These are phyloP conservation scores for Yamadazyma scolyti DNA, from an alignment of 805 yeast genomes.

Conservation along the genomic window DNA sequence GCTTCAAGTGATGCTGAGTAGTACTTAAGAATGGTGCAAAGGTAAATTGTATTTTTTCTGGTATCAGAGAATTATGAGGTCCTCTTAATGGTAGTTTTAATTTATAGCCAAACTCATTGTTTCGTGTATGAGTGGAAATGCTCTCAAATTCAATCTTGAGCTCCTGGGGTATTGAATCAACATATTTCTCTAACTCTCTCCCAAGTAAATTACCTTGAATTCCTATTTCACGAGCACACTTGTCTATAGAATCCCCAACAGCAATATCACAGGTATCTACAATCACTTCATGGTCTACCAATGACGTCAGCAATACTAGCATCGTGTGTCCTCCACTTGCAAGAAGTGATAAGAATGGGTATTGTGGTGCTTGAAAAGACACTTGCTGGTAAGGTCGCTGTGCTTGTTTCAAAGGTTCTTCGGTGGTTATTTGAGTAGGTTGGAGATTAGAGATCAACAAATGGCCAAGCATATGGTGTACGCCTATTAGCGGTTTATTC, in stretches of 20 bases:
- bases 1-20: constrained; percentile 30
- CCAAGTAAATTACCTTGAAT: constrained; percentile 82
- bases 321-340: constrained; percentile 96
- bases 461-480: constrained; percentile 96
- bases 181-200: constrained; percentile 65
- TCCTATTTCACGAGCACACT: constrained; percentile 85
- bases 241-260: constrained; percentile 89
- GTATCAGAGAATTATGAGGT: constrained; percentile 24
- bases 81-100: constrained; percentile 30
- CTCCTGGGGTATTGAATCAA: constrained; percentile 28
- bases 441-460: constrained; percentile 46
- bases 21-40: constrained; percentile 74
- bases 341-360: constrained; percentile 71
- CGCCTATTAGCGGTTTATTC: constrained; percentile 77
- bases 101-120: constrained; percentile 22
- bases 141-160: constrained; percentile 20
- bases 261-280: constrained; percentile 84
- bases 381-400: no score
- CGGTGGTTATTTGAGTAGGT: no score
- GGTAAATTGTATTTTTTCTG: constrained; percentile 47
- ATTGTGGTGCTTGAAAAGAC: constrained; percentile 47
- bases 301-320: constrained; percentile 62
- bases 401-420: no score
- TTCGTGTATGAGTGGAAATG: constrained; percentile 17
- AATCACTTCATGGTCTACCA: constrained; percentile 66